Evolutionary conservation across 306 rosid species (phyloP).

Genomic region (barrel medic (Medicago truncatula)): DNA sequence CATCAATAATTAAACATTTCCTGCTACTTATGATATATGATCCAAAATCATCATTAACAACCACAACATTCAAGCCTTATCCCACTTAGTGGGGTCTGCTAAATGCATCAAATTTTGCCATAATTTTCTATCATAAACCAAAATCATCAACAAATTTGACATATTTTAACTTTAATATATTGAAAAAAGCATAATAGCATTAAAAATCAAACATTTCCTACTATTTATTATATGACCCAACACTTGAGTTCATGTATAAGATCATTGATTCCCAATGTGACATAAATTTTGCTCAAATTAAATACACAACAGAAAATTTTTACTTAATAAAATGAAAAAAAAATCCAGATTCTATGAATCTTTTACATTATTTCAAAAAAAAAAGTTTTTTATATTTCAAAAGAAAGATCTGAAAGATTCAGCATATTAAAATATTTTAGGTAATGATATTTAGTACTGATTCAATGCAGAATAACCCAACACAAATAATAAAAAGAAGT

Average conservation of each 20-base stretch:
- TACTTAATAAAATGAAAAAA: neutral
- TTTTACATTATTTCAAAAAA: too few species aligned
- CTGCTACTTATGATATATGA: neutral
- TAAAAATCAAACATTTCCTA: neutral
- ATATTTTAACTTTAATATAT: neutral
- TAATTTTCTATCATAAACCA: neutral
- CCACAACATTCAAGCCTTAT: neutral
- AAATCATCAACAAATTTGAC: slow-evolving; percentile 8
- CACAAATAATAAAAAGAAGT: neutral
- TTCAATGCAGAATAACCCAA: slow-evolving; percentile 1
- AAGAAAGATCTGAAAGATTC: neutral
- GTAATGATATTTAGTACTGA: neutral
- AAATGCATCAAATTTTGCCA: too few species aligned
- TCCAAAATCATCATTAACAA: slow-evolving; percentile 19
- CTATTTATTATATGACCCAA: neutral
- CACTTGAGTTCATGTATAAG: neutral
- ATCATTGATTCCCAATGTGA: neutral
- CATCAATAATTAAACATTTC: neutral
- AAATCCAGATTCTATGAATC: neutral
- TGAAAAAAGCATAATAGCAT: neutral
- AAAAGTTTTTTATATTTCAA: too few species aligned
- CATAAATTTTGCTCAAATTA: neutral
- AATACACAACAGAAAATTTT: slow-evolving; percentile 7
- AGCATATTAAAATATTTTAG: neutral
- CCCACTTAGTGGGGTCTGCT: too few species aligned